Evolutionary conservation across 371 early-diverging fungal species (phyloP), one percentile per base, ranked within the genome.

Genomic region (Apophysomyces ossiformis): DNA sequence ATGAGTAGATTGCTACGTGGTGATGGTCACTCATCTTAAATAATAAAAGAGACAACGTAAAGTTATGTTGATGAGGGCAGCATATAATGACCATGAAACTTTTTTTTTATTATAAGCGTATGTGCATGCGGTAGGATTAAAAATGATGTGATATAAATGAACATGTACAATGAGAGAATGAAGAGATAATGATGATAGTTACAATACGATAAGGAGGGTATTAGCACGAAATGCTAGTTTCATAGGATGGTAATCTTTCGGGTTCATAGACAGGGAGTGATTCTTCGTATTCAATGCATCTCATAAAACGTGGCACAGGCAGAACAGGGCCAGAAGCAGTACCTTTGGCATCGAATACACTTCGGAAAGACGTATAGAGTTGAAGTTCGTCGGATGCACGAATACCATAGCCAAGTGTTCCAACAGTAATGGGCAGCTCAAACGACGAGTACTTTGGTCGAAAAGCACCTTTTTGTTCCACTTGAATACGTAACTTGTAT

Each of bases 201-300:
- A 47, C 7, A n/a, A 47, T 15, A 47, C 7, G 18, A 9, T 47
- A 16, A 11, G 47, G 0, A 47, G 85, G 83, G 43, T 71, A 78
- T 47, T 66, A 69, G 11, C 85, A 83, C 5, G 82, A 68, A 13
- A 85, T 74, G 12, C 70, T 82, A 32, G 60, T 63, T 87, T 68
- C 92, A 90, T 79, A 93, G 81, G 78, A 61, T 67, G 72, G 94
- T 86, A 47, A 69, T 89, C 75, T 84, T 26, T 63, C 63, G 7
- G 69, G 13, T 39, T 63, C 67, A 32, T 78, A 78, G 0, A 67
- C n/a, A 8, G 78, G 78, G 16, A 75, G 57, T 8, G 66, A 50
- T 8, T 78, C 72, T 56, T 75, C 76, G 39, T 73, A 69, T 54
- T 75, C 76, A 44, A 71, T 43, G 0, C 66, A 44, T 1, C 68